Base-by-base conservation (phyloP, 106 monocot genomes). In the Allium sativum region DNA sequence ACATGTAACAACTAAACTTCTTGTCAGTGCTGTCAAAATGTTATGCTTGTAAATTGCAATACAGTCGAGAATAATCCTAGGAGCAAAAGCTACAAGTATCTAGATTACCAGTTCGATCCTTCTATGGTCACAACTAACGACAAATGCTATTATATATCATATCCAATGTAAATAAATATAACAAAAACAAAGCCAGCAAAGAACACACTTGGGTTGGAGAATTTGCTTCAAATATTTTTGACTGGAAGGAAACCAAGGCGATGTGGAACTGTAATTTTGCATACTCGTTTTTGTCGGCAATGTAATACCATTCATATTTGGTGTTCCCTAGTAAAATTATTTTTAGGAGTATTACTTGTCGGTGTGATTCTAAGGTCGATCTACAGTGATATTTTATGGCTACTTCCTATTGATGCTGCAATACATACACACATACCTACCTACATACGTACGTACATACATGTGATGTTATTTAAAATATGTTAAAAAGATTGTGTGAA, bases 241-340 rank as follows among this genome's bases (percentile, higher is more conserved):
- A 56, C 84, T 84, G 10, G 84, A 77, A 31, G 72, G 65, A 58
- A 67, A 76, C 80, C 80, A 84, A 53, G 77, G 70, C 48, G 77
- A 76, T 44, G 76, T 41, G 42, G 81, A 59, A 50, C 62, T 53
- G 44, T 70, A 58, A 44, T 58, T 75, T 60, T 81, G 76, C 43
- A 64, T 40, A 15, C 55, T 72, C 52, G 81, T 45, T 76, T 76
- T 84, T 70, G 74, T 67, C 7, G 88, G 88, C 14, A 83, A 88
- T 19, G 72, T 73, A 9, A 59, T 55, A 52, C 80, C 80, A 59
- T 61, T 64, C 48, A 72, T 56, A 67, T 67, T 81, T 7, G 86
- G 80, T 41, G 90, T 59, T 69, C 76, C 18, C 45, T 51, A 55
- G 71, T 67, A 57, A 81, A 89, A 50, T 52, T 58, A 48, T 66